phyloP scores from a whole-genome alignment of 2,329 filamentous ascomycete species.

The Escovopsis sp. region DNA sequence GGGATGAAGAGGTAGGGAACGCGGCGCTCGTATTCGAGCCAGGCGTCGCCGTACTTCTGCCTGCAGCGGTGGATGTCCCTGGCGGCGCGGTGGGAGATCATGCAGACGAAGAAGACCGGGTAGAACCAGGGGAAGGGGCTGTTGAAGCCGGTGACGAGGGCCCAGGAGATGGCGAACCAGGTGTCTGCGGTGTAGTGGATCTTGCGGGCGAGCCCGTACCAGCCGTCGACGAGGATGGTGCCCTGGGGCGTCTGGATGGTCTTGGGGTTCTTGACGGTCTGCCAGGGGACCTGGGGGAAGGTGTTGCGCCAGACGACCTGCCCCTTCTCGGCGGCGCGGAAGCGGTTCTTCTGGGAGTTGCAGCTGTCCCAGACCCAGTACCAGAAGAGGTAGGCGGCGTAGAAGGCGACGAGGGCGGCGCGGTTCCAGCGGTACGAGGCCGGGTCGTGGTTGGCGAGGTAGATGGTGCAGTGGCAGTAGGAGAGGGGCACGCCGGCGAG shows the following conservation, averaged over 20 bases:
- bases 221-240: slow-evolving; percentile 68
- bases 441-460: slow-evolving; percentile 70
- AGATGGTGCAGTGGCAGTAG: slow-evolving; percentile 89
- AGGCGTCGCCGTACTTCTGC: slow-evolving; percentile 67
- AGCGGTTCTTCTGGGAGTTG: slow-evolving; percentile 89
- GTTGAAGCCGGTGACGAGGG: slow-evolving; percentile 34
- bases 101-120: slow-evolving; percentile 62
- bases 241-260: slow-evolving; percentile 59
- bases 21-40: slow-evolving; percentile 62
- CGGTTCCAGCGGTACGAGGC: slow-evolving; percentile 64
- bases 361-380: slow-evolving; percentile 90
- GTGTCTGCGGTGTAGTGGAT: slow-evolving; percentile 34
- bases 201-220: slow-evolving; percentile 63
- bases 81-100: slow-evolving; percentile 67
- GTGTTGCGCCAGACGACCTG: slow-evolving; percentile 55
- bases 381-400: slow-evolving; percentile 57
- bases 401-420: slow-evolving; percentile 49
- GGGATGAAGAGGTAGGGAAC: slow-evolving; percentile 81
- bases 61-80: slow-evolving; percentile 67
- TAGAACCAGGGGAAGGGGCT: slow-evolving; percentile 89
- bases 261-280: slow-evolving; percentile 65
- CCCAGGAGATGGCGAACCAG: slow-evolving; percentile 35
- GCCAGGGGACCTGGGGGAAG: slow-evolving; percentile 86
- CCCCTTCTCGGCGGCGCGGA: slow-evolving; percentile 66
- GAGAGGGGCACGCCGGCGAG: slow-evolving; percentile 78